phyloP scores from a whole-genome alignment of 2,329 filamentous ascomycete genomes.

The Cordyceps militaris region DNA sequence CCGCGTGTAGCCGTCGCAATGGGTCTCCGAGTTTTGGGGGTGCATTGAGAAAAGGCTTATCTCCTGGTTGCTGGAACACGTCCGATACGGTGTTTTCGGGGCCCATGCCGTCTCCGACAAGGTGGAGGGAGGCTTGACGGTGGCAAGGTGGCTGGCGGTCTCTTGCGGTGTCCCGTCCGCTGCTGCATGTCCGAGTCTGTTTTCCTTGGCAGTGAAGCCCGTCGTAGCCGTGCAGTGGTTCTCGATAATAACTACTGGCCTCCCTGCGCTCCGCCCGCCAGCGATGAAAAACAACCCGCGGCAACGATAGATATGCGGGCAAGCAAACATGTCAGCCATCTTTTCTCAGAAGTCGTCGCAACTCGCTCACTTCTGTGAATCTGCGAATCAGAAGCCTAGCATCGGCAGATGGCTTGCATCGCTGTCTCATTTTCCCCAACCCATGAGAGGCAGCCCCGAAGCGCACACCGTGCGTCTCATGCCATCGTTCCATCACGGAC shows the following conservation, averaged over 20 bases:
- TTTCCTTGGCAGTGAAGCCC: not conserved
- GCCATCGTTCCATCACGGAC: slow-evolving; percentile 2
- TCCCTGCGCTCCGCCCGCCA: not conserved
- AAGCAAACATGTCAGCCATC: not conserved
- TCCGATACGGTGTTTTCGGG: slow-evolving; percentile 10
- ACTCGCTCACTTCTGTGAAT: not conserved
- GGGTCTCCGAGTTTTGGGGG: not conserved
- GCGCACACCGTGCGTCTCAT: not conserved
- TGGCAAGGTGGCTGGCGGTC: slow-evolving; percentile 4
- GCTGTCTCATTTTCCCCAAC: slow-evolving; percentile 7
- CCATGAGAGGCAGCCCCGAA: not conserved
- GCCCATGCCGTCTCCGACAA: not conserved
- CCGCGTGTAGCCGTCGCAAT: slow-evolving; percentile 11
- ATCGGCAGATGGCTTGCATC: not conserved
- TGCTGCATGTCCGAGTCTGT: not conserved
- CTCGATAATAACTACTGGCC: not conserved
- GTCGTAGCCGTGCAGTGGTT: not conserved
- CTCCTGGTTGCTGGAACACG: not conserved
- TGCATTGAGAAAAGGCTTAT: not conserved
- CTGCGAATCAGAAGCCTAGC: not conserved
- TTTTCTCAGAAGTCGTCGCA: not conserved
- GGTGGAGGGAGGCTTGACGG: not conserved
- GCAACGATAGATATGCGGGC: no score
- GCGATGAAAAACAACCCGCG: no score
- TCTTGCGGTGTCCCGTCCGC: not conserved